phyloP scores from a whole-genome alignment of 202 grass and related monocot genomes.

The Schoenoplectus tabernaemontani region DNA sequence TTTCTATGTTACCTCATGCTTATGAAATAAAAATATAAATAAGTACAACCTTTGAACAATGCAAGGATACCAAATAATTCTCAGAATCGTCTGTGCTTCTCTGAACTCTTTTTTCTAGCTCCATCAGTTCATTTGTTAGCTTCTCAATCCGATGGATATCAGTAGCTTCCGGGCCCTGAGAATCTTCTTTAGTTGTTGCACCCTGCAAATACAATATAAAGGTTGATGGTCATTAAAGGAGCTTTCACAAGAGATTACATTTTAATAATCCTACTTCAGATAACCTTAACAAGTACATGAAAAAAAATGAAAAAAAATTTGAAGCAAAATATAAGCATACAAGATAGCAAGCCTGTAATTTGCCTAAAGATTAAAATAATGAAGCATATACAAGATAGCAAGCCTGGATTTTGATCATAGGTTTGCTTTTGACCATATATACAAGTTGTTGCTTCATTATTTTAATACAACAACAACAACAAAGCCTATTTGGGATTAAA shows the following conservation, averaged over 20 bases:
- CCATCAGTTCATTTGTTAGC: constrained; percentile 65
- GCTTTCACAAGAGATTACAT: background rate
- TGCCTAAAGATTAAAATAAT: background rate
- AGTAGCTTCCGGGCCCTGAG: constrained; percentile 43
- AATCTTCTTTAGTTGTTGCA: constrained; percentile 29
- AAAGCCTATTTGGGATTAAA: too few relatives aligned
- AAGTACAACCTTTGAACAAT: background rate
- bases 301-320: background rate
- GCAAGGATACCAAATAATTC: constrained; percentile 54
- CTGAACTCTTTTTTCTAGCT: constrained; percentile 90
- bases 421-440: background rate
- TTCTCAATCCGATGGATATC: constrained; percentile 77
- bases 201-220: constrained; percentile 31
- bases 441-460: background rate
- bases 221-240: background rate
- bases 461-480: too few relatives aligned
- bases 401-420: background rate
- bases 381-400: background rate
- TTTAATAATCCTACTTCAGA: background rate
- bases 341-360: background rate
- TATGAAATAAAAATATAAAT: background rate
- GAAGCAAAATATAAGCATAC: background rate
- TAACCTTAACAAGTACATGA: background rate
- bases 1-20: background rate
- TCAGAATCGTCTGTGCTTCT: constrained; percentile 53